phyloP scores from a whole-genome alignment of 495 filamentous ascomycete genomes.

The Glarea lozoyensis region DNA sequence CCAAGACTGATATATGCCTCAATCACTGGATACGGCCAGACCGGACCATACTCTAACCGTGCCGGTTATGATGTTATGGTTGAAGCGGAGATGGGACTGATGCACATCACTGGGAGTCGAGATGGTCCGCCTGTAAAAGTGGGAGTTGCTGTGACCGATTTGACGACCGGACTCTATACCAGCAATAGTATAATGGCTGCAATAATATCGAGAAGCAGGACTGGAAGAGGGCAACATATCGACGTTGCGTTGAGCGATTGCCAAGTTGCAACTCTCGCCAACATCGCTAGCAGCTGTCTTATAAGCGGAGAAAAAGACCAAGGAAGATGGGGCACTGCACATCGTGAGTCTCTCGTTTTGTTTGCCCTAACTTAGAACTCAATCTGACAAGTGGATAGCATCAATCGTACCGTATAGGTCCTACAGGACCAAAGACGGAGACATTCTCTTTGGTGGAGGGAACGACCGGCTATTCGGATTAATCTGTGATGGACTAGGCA shows the following conservation, averaged over 20 bases:
- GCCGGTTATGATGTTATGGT: conserved; percentile 99
- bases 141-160: conserved; percentile 90
- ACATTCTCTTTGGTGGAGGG: conserved; percentile 85
- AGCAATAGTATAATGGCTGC: conserved; percentile 96
- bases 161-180: conserved; percentile 96
- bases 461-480: conserved; percentile 89
- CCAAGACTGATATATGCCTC: conserved; percentile 62
- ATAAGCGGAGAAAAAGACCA: conserved; percentile 83
- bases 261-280: conserved; percentile 85
- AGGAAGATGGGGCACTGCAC: conserved; percentile 90
- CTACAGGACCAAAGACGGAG: conserved; percentile 88
- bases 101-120: conserved; percentile 90
- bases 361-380: neutral
- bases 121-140: conserved; percentile 95
- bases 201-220: conserved; percentile 57
- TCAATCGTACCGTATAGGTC: conserved; percentile 93
- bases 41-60: conserved; percentile 78
- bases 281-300: conserved; percentile 85
- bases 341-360: conserved; percentile 56
- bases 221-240: conserved; percentile 80
- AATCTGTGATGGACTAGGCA: conserved; percentile 67
- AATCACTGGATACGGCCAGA: conserved; percentile 72
- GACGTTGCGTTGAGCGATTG: conserved; percentile 88
- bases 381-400: conserved; percentile 34
- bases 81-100: conserved; percentile 93